Conservation (phyloP, 2,329 filamentous ascomycete species). For the Talaromyces piceae region DNA sequence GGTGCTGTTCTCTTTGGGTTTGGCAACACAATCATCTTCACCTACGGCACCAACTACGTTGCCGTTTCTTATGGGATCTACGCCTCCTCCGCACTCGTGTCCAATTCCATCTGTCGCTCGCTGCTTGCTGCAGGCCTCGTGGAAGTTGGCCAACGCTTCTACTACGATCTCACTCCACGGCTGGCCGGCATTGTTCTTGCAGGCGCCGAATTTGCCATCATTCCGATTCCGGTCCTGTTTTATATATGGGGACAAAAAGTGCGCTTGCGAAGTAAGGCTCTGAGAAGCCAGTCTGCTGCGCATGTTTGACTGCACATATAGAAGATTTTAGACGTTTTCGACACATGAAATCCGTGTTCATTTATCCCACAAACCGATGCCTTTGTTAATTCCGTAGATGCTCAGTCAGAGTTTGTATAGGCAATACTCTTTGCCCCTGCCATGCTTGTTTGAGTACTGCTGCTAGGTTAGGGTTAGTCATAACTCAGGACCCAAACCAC, state of each 20-base stretch:
- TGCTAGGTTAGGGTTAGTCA: too few species aligned
- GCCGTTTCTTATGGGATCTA: constrained; percentile 65
- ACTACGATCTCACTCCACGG: background rate
- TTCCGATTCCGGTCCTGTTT: background rate
- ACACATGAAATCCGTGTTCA: too few species aligned
- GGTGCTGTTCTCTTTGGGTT: constrained; percentile 66
- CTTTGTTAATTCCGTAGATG: too few species aligned
- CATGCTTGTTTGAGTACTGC: too few species aligned
- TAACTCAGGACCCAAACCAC: too few species aligned
- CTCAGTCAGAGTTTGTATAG: too few species aligned
- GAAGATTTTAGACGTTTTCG: too few species aligned
- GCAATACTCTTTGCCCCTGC: too few species aligned
- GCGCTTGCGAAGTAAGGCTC: background rate
- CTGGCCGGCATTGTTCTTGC: background rate
- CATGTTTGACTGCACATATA: background rate
- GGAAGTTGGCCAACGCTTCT: background rate
- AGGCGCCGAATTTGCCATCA: background rate
- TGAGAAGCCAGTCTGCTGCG: background rate
- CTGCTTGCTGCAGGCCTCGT: background rate
- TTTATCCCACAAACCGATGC: too few species aligned
- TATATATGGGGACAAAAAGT: background rate
- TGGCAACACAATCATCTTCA: constrained; percentile 64
- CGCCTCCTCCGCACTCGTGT: constrained; percentile 64
- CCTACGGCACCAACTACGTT: constrained; percentile 67
- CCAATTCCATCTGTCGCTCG: constrained; percentile 51